These are phyloP conservation scores for Tylopilus felleus DNA, from an alignment of 768 basidiomycete genomes.

Conservation along the genomic window DNA sequence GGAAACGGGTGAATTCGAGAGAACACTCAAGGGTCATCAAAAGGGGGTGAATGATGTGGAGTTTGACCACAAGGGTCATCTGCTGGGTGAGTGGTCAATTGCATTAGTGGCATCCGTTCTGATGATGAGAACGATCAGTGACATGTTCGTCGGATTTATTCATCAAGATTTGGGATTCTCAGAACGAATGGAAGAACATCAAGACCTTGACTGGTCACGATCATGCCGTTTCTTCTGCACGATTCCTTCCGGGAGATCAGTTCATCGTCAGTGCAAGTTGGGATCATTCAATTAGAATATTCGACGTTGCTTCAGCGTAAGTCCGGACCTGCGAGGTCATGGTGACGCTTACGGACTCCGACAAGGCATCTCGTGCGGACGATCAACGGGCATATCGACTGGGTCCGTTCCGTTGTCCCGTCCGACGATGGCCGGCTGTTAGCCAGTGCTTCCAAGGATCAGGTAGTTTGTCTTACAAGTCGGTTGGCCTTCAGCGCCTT, in stretches of 20 bases:
- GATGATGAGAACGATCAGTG: constrained; percentile 14
- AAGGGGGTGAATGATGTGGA: constrained; percentile 85
- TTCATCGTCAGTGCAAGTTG: constrained; percentile 82
- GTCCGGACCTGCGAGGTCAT: constrained; percentile 26
- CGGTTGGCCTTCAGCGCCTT: neutral
- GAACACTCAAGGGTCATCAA: constrained; percentile 90
- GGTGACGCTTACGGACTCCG: constrained; percentile 9
- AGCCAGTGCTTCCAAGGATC: constrained; percentile 83
- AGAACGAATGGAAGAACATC: constrained; percentile 86
- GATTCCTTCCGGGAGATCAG: constrained; percentile 83
- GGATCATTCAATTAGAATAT: constrained; percentile 82
- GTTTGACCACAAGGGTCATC: constrained; percentile 81
- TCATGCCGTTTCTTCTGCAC: constrained; percentile 83
- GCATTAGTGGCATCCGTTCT: neutral
- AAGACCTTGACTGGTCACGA: constrained; percentile 89
- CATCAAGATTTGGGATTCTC: constrained; percentile 89
- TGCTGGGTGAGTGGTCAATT: constrained; percentile 56
- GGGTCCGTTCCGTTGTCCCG: constrained; percentile 71
- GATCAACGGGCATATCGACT: constrained; percentile 75
- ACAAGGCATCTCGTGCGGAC: constrained; percentile 71
- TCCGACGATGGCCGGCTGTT: constrained; percentile 71
- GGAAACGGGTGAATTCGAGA: constrained; percentile 92
- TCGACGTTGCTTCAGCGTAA: constrained; percentile 84
- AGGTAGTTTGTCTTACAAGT: constrained; percentile 45
- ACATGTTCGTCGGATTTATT: constrained; percentile 85